Evolutionary conservation across 371 early-diverging fungal genomes (phyloP), one percentile per base, ranked within the genome.

Genomic region (Batrachochytrium dendrobatidis): DNA sequence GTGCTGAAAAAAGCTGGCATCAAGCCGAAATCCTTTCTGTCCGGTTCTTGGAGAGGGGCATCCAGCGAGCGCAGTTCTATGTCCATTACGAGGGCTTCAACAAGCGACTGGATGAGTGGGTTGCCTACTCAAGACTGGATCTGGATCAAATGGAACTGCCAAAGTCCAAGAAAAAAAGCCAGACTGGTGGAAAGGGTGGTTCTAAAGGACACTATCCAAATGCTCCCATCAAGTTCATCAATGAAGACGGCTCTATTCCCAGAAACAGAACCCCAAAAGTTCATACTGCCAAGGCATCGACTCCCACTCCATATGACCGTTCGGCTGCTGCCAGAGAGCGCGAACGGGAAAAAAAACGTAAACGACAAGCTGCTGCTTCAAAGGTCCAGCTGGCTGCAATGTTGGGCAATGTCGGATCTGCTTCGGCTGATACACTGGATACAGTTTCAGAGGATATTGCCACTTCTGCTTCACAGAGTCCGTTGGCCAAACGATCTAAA

Each of bases 41-140:
- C 50, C 86, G 94, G 31, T 60, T 61, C 59, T 61, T 62, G 4
- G 66, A 66, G n/a, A 29, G 31, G 1, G 61, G 60, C 31, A 20
- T 65, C 50, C 62, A 64, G 26, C 43, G 76, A n/a, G 62, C 77
- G 18, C 87, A 92, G 73, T 97, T 89, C 69, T 99, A 99, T 75
- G 92, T 99, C 1, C 99, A 99, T 70, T 99, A 97, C 71, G 83
- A 90, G 3, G 91, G 93, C 51, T 98, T 92, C 74, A 99, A 99
- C 81, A 98, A 97, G 71, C 90, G 99, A 45, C 78, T 99, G 55
- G 99, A 99, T 76, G 95, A 96, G 70, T 99, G 99, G 99, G 90
- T 99, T 0, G 51, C 82, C 0, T 80, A 82, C n/a, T 67, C 75
- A 0, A 72, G 86, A 22, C 68, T 96, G 20, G 85, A 91, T 50